phyloP scores from a whole-genome alignment of 1,284 basidiomycete species.

The Leccinum colubrinum region DNA sequence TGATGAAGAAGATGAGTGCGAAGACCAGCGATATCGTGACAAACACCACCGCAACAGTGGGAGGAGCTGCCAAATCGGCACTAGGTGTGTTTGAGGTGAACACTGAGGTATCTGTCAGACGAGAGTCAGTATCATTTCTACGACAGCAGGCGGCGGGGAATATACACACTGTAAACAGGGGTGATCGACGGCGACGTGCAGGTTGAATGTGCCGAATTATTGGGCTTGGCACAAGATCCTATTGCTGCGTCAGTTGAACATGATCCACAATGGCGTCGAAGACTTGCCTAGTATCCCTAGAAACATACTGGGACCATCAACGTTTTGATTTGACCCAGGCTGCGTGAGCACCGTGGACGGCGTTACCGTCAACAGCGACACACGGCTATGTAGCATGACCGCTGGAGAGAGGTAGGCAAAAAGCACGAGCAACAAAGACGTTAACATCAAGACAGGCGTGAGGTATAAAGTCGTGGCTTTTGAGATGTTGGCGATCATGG shows the following conservation, averaged over 20 bases:
- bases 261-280: neutral
- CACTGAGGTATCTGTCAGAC: slow-evolving; percentile 53
- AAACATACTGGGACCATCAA: slow-evolving; percentile 73
- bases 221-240: slow-evolving; percentile 69
- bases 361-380: slow-evolving; percentile 61
- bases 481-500: slow-evolving; percentile 57
- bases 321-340: slow-evolving; percentile 36
- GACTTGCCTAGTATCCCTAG: slow-evolving; percentile 62
- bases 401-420: slow-evolving; percentile 67
- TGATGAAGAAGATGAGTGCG: slow-evolving; percentile 63
- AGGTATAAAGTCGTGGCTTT: slow-evolving; percentile 70
- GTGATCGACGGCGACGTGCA: slow-evolving; percentile 58
- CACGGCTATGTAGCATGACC: slow-evolving; percentile 56
- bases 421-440: slow-evolving; percentile 60
- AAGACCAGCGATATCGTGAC: slow-evolving; percentile 61
- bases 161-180: slow-evolving; percentile 58
- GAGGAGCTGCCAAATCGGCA: slow-evolving; percentile 57
- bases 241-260: slow-evolving; percentile 4
- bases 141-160: neutral
- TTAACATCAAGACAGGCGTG: slow-evolving; percentile 62
- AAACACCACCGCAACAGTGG: slow-evolving; percentile 60
- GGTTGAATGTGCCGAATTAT: slow-evolving; percentile 46
- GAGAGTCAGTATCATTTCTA: neutral
- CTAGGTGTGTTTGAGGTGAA: slow-evolving; percentile 58
- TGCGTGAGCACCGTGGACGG: slow-evolving; percentile 54